A percentile compares a stretch with the other conserved stretches of the same genome.
These are phyloP conservation scores for Neoboletus subvelutipes DNA, from an alignment of 768 basidiomycete species.

Conservation along the genomic window DNA sequence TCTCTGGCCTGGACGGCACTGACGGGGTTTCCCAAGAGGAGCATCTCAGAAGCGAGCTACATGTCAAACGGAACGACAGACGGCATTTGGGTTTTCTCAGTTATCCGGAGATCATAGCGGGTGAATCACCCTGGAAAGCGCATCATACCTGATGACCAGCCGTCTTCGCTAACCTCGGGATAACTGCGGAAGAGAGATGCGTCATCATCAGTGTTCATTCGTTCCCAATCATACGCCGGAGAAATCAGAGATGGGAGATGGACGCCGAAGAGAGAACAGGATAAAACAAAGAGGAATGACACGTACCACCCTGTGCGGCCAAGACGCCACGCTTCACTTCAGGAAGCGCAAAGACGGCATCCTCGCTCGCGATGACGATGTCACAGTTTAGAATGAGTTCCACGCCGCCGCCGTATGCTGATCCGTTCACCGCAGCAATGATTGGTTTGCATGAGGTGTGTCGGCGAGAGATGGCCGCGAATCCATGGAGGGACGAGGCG, in stretches of 20 bases:
- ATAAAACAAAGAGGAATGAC: neutral
- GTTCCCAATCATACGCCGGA: conserved; percentile 4
- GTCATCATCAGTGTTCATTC: conserved; percentile 13
- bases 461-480: conserved; percentile 72
- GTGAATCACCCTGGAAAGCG: conserved; percentile 2
- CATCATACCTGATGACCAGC: conserved; percentile 72
- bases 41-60: conserved; percentile 75
- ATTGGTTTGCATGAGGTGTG: conserved; percentile 63
- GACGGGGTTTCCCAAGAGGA: conserved; percentile 69
- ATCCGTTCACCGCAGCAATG: conserved; percentile 80
- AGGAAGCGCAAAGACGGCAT: conserved; percentile 70
- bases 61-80: neutral
- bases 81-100: conserved; percentile 12
- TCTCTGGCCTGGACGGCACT: conserved; percentile 64
- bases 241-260: neutral
- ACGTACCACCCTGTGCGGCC: conserved; percentile 67
- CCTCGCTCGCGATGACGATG: conserved; percentile 64
- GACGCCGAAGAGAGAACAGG: neutral
- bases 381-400: conserved; percentile 78
- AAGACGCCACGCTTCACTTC: conserved; percentile 79
- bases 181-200: conserved; percentile 40
- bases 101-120: conserved; percentile 11
- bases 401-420: conserved; percentile 64
- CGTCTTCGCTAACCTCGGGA: conserved; percentile 63
- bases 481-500: conserved; percentile 51